These are phyloP conservation scores for Bassia scoparia DNA, from an alignment of 148 eudicot species.

Conservation along the genomic window DNA sequence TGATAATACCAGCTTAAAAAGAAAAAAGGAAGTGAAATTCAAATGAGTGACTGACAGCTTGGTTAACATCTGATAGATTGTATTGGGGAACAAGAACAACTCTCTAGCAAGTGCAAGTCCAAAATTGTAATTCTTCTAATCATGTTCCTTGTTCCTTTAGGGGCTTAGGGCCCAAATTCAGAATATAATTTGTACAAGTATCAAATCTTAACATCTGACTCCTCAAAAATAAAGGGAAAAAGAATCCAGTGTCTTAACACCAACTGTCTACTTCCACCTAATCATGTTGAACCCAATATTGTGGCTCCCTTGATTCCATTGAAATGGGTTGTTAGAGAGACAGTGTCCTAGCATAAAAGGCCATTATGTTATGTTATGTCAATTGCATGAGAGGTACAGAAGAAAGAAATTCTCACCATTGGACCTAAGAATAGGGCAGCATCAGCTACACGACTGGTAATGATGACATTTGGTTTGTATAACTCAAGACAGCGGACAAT, in stretches of 20 bases:
- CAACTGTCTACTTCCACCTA: neutral
- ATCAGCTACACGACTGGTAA: conserved; percentile 95
- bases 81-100: neutral
- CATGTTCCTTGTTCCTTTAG: neutral
- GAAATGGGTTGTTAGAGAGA: neutral
- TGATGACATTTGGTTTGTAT: conserved; percentile 71
- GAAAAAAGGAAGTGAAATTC: neutral
- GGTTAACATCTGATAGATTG: neutral
- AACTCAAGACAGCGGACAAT: conserved; percentile 82
- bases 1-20: conserved; percentile 4
- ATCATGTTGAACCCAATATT: neutral
- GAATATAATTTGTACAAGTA: neutral
- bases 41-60: neutral
- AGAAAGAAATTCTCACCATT: conserved; percentile 54
- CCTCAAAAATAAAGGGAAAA: neutral
- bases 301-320: neutral
- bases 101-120: neutral
- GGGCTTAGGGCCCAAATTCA: neutral
- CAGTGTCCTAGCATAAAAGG: neutral
- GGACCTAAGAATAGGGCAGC: conserved; percentile 94
- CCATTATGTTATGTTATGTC: neutral
- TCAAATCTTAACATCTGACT: conserved; percentile 1
- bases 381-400: neutral
- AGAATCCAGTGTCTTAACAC: neutral
- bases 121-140: neutral